A percentile compares a stretch with the other conserved stretches of the same genome.
Conservation (phyloP, 495 filamentous ascomycete genomes). For the Tetracladium marchalianum region DNA sequence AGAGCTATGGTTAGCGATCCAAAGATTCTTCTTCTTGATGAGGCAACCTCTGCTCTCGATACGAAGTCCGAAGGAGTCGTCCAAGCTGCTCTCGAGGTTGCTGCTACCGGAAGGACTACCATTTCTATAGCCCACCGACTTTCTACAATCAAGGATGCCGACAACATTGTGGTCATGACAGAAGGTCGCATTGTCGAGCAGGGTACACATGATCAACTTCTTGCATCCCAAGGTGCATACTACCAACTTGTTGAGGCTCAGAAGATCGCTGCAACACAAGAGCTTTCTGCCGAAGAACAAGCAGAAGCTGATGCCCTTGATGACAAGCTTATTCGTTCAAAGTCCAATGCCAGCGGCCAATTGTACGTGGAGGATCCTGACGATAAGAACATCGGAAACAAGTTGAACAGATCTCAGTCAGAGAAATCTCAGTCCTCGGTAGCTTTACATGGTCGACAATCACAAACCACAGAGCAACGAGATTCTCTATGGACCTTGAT, state of each 20-base stretch:
- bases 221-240: slow-evolving; percentile 54
- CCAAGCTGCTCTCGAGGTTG: slow-evolving; percentile 82
- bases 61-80: slow-evolving; percentile 93
- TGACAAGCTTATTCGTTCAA: slow-evolving; percentile 35
- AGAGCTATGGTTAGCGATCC: slow-evolving; percentile 88
- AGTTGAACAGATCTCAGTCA: slow-evolving; percentile 52
- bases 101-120: slow-evolving; percentile 83
- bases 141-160: slow-evolving; percentile 84
- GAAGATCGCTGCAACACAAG: slow-evolving; percentile 58
- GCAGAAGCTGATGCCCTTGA: slow-evolving; percentile 34
- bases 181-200: slow-evolving; percentile 82
- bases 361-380: slow-evolving; percentile 42
- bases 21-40: slow-evolving; percentile 90
- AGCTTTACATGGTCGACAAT: slow-evolving; percentile 44
- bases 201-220: slow-evolving; percentile 65
- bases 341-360: slow-evolving; percentile 24
- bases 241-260: slow-evolving; percentile 72
- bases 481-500: slow-evolving; percentile 68
- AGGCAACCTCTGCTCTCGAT: slow-evolving; percentile 91
- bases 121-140: slow-evolving; percentile 94
- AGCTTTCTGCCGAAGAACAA: slow-evolving; percentile 37
- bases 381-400: slow-evolving; percentile 42
- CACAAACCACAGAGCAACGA: slow-evolving; percentile 46
- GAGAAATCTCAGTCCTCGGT: slow-evolving; percentile 60
- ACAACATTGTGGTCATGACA: slow-evolving; percentile 93